phyloP scores from a whole-genome alignment of 768 basidiomycete genomes.

The Rhizopogon rudus region DNA sequence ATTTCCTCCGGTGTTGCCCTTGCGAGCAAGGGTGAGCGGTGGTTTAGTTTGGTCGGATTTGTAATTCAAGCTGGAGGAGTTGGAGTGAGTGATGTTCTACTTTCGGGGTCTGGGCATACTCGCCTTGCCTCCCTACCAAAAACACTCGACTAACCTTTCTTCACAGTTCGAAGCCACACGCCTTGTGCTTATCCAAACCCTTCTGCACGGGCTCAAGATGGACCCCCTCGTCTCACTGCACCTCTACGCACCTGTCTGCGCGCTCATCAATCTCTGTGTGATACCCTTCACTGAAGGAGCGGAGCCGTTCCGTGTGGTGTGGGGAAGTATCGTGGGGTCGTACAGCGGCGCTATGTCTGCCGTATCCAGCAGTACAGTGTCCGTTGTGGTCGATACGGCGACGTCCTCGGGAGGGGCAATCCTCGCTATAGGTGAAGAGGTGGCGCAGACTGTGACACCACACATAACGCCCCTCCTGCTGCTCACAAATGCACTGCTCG shows the following conservation, averaged over 20 bases:
- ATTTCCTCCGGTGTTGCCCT: constrained; percentile 89
- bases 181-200: constrained; percentile 93
- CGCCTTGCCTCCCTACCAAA: constrained; percentile 1
- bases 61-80: constrained; percentile 84
- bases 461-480: constrained; percentile 64
- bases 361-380: background rate
- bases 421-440: background rate
- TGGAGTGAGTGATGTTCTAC: constrained; percentile 44
- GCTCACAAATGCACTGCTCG: constrained; percentile 78
- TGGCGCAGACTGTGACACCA: background rate
- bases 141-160: background rate
- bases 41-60: constrained; percentile 86
- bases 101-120: background rate
- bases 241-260: constrained; percentile 96
- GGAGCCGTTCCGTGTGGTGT: constrained; percentile 58
- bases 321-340: constrained; percentile 16
- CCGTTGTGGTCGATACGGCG: background rate
- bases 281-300: constrained; percentile 92
- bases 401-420: background rate
- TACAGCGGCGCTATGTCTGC: background rate
- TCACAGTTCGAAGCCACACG: constrained; percentile 86
- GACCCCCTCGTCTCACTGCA: constrained; percentile 93
- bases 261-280: constrained; percentile 77
- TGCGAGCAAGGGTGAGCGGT: constrained; percentile 84
- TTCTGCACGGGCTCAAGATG: constrained; percentile 96